These are phyloP conservation scores for Cladosporium austrohemisphaericum DNA, from an alignment of 2,329 filamentous ascomycete genomes.

Conservation along the genomic window DNA sequence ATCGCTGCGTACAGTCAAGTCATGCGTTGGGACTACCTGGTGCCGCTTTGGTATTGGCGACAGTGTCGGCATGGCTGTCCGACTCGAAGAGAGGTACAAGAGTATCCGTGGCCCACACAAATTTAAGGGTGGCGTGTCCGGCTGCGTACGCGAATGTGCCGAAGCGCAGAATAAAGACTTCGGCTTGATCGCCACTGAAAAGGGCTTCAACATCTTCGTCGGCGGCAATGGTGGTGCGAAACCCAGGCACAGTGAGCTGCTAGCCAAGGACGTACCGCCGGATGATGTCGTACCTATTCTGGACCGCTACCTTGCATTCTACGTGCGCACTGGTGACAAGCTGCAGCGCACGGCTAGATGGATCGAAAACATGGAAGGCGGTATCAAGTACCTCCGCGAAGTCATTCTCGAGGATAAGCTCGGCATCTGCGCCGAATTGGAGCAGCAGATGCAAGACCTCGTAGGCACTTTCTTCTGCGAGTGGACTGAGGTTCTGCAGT, in stretches of 20 bases:
- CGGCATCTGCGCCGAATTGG: conserved; percentile 77
- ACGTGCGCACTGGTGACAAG: conserved; percentile 87
- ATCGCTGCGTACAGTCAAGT: conserved; percentile 83
- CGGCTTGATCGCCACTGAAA: conserved; percentile 85
- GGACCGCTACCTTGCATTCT: conserved; percentile 88
- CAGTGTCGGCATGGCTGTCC: conserved; percentile 84
- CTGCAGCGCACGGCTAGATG: conserved; percentile 84
- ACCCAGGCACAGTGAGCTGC: conserved; percentile 73
- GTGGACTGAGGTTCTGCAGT: conserved; percentile 77
- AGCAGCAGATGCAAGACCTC: conserved; percentile 82
- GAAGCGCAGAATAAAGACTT: conserved; percentile 94
- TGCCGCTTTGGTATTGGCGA: conserved; percentile 86
- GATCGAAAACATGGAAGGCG: conserved; percentile 79
- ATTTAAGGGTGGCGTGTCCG: conserved; percentile 78
- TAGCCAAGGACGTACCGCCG: conserved; percentile 81
- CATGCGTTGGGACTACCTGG: conserved; percentile 87
- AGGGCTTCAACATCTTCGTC: conserved; percentile 90
- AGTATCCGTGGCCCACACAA: conserved; percentile 86
- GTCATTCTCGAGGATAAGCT: conserved; percentile 83
- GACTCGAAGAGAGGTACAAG: conserved; percentile 87
- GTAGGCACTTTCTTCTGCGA: conserved; percentile 85
- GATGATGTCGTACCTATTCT: conserved; percentile 78
- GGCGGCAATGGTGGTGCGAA: conserved; percentile 86
- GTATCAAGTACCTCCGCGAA: conserved; percentile 75
- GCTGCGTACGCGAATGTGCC: conserved; percentile 88